Evolutionary conservation across 2,329 filamentous ascomycete species (phyloP).

Genomic region (Aureobasidium melanogenum): DNA sequence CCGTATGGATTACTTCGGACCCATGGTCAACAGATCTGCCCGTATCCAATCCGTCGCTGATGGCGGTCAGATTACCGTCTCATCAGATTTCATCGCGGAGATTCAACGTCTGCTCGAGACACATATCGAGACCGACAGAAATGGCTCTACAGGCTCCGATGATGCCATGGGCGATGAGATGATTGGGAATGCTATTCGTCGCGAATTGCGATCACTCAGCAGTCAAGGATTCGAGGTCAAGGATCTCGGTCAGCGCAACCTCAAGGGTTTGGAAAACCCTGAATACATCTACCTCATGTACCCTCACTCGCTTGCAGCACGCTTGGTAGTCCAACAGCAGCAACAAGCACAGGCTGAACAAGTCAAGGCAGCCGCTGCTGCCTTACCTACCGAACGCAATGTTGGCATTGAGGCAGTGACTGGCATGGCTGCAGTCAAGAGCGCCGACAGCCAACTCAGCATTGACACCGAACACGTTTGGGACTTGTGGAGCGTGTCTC

Average conservation of each 20-base stretch:
- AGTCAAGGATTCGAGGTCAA: conserved; percentile 95
- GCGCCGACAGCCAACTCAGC: conserved; percentile 54
- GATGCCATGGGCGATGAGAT: conserved; percentile 69
- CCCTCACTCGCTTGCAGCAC: conserved; percentile 75
- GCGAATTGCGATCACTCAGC: conserved; percentile 77
- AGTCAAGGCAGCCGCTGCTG: conserved; percentile 27
- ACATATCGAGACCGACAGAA: conserved; percentile 75
- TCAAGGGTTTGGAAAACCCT: conserved; percentile 95
- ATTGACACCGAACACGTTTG: conserved; percentile 82
- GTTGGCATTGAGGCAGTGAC: conserved; percentile 13
- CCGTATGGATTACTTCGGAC: conserved; percentile 98
- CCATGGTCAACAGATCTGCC: conserved; percentile 96
- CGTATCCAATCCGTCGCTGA: conserved; percentile 92
- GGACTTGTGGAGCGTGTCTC: conserved; percentile 79
- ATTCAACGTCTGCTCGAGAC: conserved; percentile 85
- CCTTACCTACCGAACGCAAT: conserved; percentile 13
- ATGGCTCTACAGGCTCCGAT: conserved; percentile 59
- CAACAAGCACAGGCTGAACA: conserved; percentile 6
- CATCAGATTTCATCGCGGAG: conserved; percentile 92
- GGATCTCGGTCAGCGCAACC: conserved; percentile 85
- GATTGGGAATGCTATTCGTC: conserved; percentile 67
- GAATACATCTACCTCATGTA: conserved; percentile 95
- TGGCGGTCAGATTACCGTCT: conserved; percentile 93
- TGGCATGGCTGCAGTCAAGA: conserved; percentile 44
- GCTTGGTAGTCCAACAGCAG: conserved; percentile 61